Base-by-base conservation (phyloP, 768 basidiomycete genomes). In the Mycena latifolia region DNA sequence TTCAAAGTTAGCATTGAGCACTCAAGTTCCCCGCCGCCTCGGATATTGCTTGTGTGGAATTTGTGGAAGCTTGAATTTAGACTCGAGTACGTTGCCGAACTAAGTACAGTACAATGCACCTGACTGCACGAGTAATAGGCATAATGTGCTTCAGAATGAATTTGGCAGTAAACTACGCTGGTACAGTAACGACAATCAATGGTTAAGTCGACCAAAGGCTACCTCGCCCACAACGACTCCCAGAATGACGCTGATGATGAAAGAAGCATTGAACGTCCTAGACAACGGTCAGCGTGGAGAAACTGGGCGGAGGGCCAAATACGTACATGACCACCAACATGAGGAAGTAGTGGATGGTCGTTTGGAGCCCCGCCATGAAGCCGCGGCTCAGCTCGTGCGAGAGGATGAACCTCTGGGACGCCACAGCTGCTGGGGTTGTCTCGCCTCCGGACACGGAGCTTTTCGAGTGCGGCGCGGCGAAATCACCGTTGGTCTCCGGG, bases 311-410 rank as follows among this genome's bases (percentile, higher is more conserved):
- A 29, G 18, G 4, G 41, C 8, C 3, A 37, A 45, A 50, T 8
- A 63, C 67, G 33, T 53, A 72, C 73, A 73, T 73, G 55, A 72
- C 69, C 25, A 73, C 62, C n/a, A 73, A 62, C 73, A 73, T 73
- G 24, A 73, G 62, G 2, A 73, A 33, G 55, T 73, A 73, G 35
- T 73, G 73, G 14, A 73, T 2, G 14, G 69, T 72, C 15, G 59
- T 29, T 18, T 69, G 66, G 20, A 70, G 48, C 9, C 69, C 71
- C 1, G 69, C 67, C 20, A 71, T 24, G 25, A 31, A 31, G 12
- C 71, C 69, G 45, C 69, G 69, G 39, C 52, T 50, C 18, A 73
- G 60, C 46, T 70, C 69, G 24, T 72, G 69, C 5, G 73, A 70
- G 47, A 73, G 69, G 59, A 72, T 67, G 64, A 73, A 73, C 8